Conservation (phyloP, 1,284 basidiomycete species). For the Ustilago esculenta region DNA sequence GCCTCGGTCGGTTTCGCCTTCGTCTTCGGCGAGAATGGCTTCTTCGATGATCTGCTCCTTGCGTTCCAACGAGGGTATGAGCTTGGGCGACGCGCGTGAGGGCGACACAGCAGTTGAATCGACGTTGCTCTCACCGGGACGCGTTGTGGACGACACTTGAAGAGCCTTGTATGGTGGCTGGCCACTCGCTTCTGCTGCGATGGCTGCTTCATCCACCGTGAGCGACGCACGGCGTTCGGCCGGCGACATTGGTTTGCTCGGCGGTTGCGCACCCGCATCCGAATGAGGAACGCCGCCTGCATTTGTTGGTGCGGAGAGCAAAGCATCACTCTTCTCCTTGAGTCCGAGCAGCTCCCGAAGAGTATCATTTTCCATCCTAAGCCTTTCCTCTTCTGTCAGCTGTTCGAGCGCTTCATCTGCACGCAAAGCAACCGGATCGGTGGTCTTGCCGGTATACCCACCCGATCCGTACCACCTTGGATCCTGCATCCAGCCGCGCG, state of each 20-base stretch:
- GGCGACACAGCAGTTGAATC: conserved; percentile 9
- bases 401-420: conserved; percentile 55
- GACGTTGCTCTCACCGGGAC: conserved; percentile 19
- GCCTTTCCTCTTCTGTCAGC: conserved; percentile 57
- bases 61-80: conserved; percentile 19
- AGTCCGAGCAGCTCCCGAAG: conserved; percentile 57
- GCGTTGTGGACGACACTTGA: conserved; percentile 35
- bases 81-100: conserved; percentile 26
- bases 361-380: conserved; percentile 61
- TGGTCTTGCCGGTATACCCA: conserved; percentile 57
- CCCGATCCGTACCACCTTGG: conserved; percentile 59
- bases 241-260: conserved; percentile 21
- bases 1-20: conserved; percentile 13
- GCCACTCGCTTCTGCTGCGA: conserved; percentile 44
- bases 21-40: conserved; percentile 43
- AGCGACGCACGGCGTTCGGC: conserved; percentile 32
- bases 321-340: conserved; percentile 46
- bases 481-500: conserved; percentile 43
- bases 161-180: conserved; percentile 38
- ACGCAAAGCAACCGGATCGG: conserved; percentile 46
- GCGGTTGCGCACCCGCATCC: background rate
- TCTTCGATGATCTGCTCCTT: conserved; percentile 52
- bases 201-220: conserved; percentile 44
- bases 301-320: conserved; percentile 8
- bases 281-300: background rate